Conservation (phyloP, 2,329 filamentous ascomycete genomes). For the Pseudopyrenochaeta lycopersici region DNA sequence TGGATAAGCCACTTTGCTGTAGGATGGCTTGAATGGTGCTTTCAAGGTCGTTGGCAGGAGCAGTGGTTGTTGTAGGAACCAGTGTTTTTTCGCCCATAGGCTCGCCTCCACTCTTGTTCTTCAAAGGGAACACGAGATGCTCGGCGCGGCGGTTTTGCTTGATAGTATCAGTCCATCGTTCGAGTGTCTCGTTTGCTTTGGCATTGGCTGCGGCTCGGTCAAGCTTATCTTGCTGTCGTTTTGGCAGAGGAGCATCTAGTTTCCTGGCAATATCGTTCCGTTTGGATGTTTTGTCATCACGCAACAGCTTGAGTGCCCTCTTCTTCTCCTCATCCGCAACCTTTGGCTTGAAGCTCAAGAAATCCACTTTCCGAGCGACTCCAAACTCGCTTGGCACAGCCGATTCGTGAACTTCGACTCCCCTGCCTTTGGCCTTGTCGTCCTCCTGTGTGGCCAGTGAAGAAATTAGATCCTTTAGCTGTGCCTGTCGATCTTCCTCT, state of each 20-base stretch:
- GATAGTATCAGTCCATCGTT: slow-evolving; percentile 93
- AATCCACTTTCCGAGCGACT: slow-evolving; percentile 72
- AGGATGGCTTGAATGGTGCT: slow-evolving; percentile 87
- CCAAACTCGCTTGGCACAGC: slow-evolving; percentile 69
- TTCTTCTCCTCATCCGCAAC: slow-evolving; percentile 79
- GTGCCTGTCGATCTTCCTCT: slow-evolving; percentile 65
- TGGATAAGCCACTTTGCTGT: slow-evolving; percentile 81
- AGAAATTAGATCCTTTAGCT: slow-evolving; percentile 74
- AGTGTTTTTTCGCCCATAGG: slow-evolving; percentile 70
- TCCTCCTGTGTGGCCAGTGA: slow-evolving; percentile 63
- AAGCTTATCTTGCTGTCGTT: slow-evolving; percentile 84
- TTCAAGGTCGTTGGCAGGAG: slow-evolving; percentile 82
- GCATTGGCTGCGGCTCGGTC: slow-evolving; percentile 85
- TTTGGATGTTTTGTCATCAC: slow-evolving; percentile 69
- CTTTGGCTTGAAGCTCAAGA: slow-evolving; percentile 77
- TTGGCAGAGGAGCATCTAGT: slow-evolving; percentile 82
- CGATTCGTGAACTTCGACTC: slow-evolving; percentile 64
- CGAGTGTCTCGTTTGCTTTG: slow-evolving; percentile 89
- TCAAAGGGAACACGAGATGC: slow-evolving; percentile 86
- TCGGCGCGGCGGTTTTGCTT: slow-evolving; percentile 93
- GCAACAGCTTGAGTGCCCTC: slow-evolving; percentile 79
- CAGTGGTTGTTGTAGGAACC: slow-evolving; percentile 64
- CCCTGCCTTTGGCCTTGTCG: slow-evolving; percentile 41
- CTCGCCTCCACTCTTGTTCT: slow-evolving; percentile 72
- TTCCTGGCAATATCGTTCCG: slow-evolving; percentile 69